These are phyloP conservation scores for Blastocystis sp. DNA, from an alignment of 352 stramenopile genomes.

Conservation along the genomic window DNA sequence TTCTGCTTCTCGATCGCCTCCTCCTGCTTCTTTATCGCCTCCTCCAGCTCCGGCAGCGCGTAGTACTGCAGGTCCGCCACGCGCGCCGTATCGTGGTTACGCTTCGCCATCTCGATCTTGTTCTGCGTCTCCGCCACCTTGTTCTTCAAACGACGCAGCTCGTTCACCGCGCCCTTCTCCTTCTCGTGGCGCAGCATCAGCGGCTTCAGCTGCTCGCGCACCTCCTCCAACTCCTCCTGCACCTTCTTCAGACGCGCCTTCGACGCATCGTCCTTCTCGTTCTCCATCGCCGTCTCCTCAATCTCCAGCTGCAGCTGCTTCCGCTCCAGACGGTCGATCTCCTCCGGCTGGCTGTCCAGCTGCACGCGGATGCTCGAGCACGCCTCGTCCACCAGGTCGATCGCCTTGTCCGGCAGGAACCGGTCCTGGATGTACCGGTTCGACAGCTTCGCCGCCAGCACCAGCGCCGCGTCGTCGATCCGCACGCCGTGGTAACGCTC, in stretches of 20 bases:
- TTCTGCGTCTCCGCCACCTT: constrained; percentile 86
- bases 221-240: constrained; percentile 85
- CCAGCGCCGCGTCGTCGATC: constrained; percentile 87
- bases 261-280: constrained; percentile 88
- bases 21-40: constrained; percentile 76
- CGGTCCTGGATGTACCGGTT: constrained; percentile 87
- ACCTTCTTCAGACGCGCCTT: constrained; percentile 85
- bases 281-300: constrained; percentile 85
- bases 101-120: constrained; percentile 88
- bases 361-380: constrained; percentile 84
- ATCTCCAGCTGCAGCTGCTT: constrained; percentile 90
- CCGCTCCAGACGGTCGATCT: constrained; percentile 90
- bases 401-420: constrained; percentile 88
- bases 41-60: constrained; percentile 86
- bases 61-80: constrained; percentile 93
- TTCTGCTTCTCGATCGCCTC: constrained; percentile 74
- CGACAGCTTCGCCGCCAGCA: constrained; percentile 88
- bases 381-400: constrained; percentile 91
- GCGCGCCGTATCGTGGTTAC: constrained; percentile 87
- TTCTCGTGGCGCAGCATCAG: constrained; percentile 85
- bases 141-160: constrained; percentile 86
- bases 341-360: constrained; percentile 88
- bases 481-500: constrained; percentile 92
- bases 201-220: constrained; percentile 85
- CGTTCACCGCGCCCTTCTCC: constrained; percentile 86